Percentiles rank a stretch among this genome's conserved stretches.
Conservation (phyloP, 768 basidiomycete genomes). For the Russula dissimulans region DNA sequence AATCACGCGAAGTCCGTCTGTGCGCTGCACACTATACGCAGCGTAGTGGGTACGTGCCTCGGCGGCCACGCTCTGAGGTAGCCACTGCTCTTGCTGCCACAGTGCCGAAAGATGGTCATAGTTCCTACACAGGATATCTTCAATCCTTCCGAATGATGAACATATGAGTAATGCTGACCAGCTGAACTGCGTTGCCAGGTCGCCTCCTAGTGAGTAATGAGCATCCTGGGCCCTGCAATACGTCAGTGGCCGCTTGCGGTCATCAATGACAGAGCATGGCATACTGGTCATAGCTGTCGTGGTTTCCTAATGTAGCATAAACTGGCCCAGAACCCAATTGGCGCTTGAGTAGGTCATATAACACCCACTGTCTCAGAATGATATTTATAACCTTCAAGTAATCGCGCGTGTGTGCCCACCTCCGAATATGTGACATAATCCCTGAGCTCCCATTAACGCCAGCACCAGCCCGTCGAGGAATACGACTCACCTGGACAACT, state of each 20-base stretch:
- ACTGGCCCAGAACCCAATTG: conserved; percentile 59
- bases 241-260: not conserved
- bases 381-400: not conserved
- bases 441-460: conserved; percentile 27
- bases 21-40: conserved; percentile 59
- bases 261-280: conserved; percentile 14
- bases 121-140: conserved; percentile 38
- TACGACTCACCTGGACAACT: conserved; percentile 46
- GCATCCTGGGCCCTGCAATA: conserved; percentile 49
- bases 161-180: conserved; percentile 34
- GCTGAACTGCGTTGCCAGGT: conserved; percentile 51
- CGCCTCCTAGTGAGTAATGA: conserved; percentile 45
- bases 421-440: conserved; percentile 55
- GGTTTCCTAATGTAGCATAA: conserved; percentile 69
- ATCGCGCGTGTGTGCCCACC: conserved; percentile 28
- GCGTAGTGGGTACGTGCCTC: conserved; percentile 61
- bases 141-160: not conserved
- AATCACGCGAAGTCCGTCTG: conserved; percentile 60
- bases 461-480: not conserved
- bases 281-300: conserved; percentile 63
- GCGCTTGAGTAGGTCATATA: conserved; percentile 59
- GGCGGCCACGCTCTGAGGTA: conserved; percentile 45
- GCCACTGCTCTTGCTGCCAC: conserved; percentile 66
- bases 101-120: conserved; percentile 66
- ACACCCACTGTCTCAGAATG: conserved; percentile 35